Conservation (phyloP, 2,329 filamentous ascomycete genomes). For the Penicillium sclerotigenum region DNA sequence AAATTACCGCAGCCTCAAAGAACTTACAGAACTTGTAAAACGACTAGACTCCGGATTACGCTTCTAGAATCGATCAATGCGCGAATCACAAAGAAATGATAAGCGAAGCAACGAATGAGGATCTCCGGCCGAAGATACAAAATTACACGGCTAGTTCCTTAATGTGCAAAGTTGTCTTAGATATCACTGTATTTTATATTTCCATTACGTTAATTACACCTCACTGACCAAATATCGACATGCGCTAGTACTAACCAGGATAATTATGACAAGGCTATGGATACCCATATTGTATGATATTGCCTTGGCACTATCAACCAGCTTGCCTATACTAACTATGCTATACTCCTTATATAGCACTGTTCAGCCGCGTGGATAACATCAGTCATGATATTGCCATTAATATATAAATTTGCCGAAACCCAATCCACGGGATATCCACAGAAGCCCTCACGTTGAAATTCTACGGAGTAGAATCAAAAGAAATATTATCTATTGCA, state of each 20-base stretch:
- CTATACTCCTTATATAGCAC: not conserved
- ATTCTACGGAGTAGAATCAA: not conserved
- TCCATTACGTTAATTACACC: not conserved
- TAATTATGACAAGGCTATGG: not conserved
- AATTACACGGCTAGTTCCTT: not conserved
- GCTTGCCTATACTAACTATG: not conserved
- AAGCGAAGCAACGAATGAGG: conserved; percentile 17
- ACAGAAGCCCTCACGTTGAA: not conserved
- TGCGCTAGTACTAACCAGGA: not conserved
- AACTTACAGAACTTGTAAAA: not conserved
- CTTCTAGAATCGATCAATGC: conserved; percentile 11
- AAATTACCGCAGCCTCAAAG: not conserved
- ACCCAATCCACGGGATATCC: not conserved
- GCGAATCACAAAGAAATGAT: conserved; percentile 8
- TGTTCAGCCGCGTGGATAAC: not conserved
- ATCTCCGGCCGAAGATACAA: not conserved
- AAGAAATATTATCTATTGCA: not conserved
- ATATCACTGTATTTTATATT: not conserved
- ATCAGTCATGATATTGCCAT: not conserved
- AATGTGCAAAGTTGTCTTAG: not conserved
- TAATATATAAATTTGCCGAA: not conserved
- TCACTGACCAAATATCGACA: not conserved
- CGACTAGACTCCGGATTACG: not conserved
- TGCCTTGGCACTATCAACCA: not conserved
- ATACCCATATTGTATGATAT: not conserved